A percentile compares a stretch with the other conserved stretches of the same genome.
Evolutionary conservation across 129 eudicot species (phyloP).

Genomic region (Tanacetum coccineum): DNA sequence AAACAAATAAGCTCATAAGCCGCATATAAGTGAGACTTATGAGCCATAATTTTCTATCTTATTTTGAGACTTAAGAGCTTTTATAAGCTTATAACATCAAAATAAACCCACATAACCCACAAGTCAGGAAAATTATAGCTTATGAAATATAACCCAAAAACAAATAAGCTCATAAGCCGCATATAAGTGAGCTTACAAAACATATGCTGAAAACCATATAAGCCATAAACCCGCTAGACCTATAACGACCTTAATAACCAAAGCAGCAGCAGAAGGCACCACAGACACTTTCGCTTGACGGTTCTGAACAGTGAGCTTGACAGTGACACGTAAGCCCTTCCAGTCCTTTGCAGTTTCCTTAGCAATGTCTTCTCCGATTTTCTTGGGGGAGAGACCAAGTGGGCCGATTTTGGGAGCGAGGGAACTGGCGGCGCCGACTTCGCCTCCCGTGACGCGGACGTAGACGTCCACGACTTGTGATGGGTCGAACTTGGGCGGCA

Average conservation of each 20-base stretch:
- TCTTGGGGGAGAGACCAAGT: constrained; percentile 72
- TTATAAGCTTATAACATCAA: too few species aligned
- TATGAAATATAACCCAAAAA: too few species aligned
- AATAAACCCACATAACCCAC: too few species aligned
- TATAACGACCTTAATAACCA: constrained; percentile 75
- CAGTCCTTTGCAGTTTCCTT: constrained; percentile 81
- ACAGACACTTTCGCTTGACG: constrained; percentile 87
- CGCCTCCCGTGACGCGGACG: constrained; percentile 81
- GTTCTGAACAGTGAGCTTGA: constrained; percentile 79
- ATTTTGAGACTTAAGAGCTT: too few species aligned
- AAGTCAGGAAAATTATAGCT: too few species aligned
- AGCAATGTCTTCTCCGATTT: constrained; percentile 76
- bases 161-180: too few species aligned
- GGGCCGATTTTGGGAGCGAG: constrained; percentile 82
- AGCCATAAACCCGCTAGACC: not conserved
- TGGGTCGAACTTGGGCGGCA: constrained; percentile 78
- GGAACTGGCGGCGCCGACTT: constrained; percentile 68
- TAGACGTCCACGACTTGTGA: constrained; percentile 64
- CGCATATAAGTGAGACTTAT: too few species aligned
- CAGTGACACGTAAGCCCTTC: constrained; percentile 86
- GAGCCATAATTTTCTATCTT: too few species aligned
- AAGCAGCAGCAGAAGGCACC: constrained; percentile 82
- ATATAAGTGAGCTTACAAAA: too few species aligned
- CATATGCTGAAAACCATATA: too few species aligned
- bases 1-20: too few species aligned